Base-by-base conservation (phyloP, 2,329 filamentous ascomycete species). In the Magnaporthales sp. region DNA sequence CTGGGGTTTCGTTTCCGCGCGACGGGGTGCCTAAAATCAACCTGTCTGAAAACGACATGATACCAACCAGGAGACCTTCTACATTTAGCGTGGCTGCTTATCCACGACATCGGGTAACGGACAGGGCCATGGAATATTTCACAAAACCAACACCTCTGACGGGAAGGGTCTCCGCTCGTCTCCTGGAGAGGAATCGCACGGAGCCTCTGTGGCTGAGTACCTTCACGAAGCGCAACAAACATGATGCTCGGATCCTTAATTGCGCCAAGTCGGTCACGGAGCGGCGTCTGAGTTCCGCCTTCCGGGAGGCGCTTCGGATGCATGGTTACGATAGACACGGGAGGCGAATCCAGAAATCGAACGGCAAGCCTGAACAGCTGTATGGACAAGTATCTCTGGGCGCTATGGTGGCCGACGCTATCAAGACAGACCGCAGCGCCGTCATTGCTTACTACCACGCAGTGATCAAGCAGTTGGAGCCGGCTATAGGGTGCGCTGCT, bases 321-420 rank as follows among this genome's bases (percentile, higher is more conserved):
- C 66, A 64, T 2, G 73, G 73, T 11, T 74, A 72, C 63, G 70
- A 71, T 30, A 22, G 13, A 8, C 30, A 63, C 4, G 73, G 73
- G 22, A 54, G 66, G 19, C 32, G 54, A 8, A 29, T 56, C 56
- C 54, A n/a, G 29, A 0, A n/a, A 51, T 56, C 38, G 38, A 46
- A 19, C 38, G 38, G n/a, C 38, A 46, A 46, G 38, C 38, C 38
- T 46, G 38, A 46, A 46, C 38, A 46, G 38, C 38, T 46, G 38
- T 46, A 46, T 46, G 38, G 38, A 7, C 19, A 13, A 19, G 4
- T 19, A 4, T 7, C 7, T 46, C 38, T 46, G 19, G 1, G 2
- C 1, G 38, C 38, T 19, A 1, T 10, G 2, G 15, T n/a, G 38
- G 38, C 2, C 38, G 38, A 46, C 1, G 38, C 38, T 46, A n/a